These are phyloP conservation scores for Hyphochytrium catenoides DNA, from an alignment of 352 stramenopile species.

Conservation along the genomic window DNA sequence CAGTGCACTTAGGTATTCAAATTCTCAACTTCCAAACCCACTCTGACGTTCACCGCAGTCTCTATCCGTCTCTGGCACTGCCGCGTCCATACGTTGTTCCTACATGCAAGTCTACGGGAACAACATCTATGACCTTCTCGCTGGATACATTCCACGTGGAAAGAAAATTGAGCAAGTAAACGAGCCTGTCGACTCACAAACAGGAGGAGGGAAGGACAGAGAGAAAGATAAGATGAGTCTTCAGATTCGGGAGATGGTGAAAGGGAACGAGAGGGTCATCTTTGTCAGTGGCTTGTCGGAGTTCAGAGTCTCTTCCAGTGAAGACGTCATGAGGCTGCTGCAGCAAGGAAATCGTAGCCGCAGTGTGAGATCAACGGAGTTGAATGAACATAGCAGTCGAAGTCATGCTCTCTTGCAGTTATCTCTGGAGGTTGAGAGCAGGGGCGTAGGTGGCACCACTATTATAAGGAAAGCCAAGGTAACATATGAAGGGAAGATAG, in stretches of 20 bases:
- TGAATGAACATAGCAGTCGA: constrained; percentile 58
- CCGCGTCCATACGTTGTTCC: constrained; percentile 49
- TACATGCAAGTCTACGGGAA: constrained; percentile 80
- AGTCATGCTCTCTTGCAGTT: constrained; percentile 63
- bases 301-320: constrained; percentile 45
- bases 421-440: constrained; percentile 41
- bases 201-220: constrained; percentile 17
- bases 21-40: neutral
- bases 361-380: constrained; percentile 56
- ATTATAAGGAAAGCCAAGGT: constrained; percentile 40
- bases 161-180: too few relatives aligned
- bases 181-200: too few relatives aligned
- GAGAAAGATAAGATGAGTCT: constrained; percentile 5
- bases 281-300: constrained; percentile 70
- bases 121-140: constrained; percentile 43
- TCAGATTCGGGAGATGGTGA: constrained; percentile 15
- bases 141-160: too few relatives aligned
- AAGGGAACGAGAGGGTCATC: constrained; percentile 40
- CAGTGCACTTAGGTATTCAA: neutral
- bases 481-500: neutral
- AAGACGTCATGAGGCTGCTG: constrained; percentile 51
- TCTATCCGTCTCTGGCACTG: constrained; percentile 20
- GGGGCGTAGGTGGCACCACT: constrained; percentile 25
- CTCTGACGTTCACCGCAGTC: constrained; percentile 1
- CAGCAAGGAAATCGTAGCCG: constrained; percentile 44